Evolutionary conservation across 202 grass and related monocot genomes (phyloP).

Genomic region (Musa balbisiana): DNA sequence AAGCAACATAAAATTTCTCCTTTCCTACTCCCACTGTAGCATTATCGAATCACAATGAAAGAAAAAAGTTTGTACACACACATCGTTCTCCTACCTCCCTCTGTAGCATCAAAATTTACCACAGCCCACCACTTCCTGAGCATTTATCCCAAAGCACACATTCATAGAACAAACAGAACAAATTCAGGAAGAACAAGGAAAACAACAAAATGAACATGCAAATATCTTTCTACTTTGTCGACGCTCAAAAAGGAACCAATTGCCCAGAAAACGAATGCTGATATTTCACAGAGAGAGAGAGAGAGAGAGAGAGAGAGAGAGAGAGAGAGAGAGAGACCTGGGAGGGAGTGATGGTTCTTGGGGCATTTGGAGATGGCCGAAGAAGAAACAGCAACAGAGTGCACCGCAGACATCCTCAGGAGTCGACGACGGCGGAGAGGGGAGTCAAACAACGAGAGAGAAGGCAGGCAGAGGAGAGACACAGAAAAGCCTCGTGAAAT

Average conservation of each 20-base stretch:
- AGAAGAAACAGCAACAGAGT: conserved; percentile 37
- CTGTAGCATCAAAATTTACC: not conserved
- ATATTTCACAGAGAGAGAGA: not conserved
- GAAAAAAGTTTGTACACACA: too few relatives aligned
- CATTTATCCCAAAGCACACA: not conserved
- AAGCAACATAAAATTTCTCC: too few relatives aligned
- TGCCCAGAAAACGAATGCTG: too few relatives aligned
- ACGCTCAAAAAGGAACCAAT: not conserved
- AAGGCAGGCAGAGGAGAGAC: conserved; percentile 9
- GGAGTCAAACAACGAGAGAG: conserved; percentile 5
- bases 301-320: not conserved
- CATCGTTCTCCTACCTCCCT: too few relatives aligned
- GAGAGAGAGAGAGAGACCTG: conserved; percentile 35
- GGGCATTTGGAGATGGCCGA: conserved; percentile 28
- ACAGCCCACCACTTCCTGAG: too few relatives aligned
- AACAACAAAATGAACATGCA: not conserved
- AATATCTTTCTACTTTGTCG: not conserved
- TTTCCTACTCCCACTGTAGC: too few relatives aligned
- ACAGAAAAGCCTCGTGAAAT: conserved; percentile 14
- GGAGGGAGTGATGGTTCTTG: conserved; percentile 18
- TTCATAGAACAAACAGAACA: too few relatives aligned
- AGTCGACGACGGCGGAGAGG: not conserved
- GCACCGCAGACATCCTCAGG: conserved; percentile 42
- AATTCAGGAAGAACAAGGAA: not conserved
- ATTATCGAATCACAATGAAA: too few relatives aligned